Conservation (phyloP, 257 asterid genomes). For the Marsdenia floribunda region DNA sequence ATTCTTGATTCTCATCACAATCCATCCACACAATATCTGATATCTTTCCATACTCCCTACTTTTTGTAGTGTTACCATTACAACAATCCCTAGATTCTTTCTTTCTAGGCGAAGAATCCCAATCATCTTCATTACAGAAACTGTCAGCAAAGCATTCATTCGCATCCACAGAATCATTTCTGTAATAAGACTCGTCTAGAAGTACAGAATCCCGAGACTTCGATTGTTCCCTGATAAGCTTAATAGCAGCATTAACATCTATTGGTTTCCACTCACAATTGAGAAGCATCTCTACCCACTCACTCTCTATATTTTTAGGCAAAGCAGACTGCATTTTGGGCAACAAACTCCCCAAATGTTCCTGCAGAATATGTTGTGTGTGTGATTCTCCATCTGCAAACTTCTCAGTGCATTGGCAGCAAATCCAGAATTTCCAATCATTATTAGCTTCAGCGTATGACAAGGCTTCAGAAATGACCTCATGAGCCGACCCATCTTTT, state of each 20-base stretch:
- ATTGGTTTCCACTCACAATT: constrained; percentile 83
- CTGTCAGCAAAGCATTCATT: constrained; percentile 64
- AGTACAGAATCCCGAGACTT: constrained; percentile 41
- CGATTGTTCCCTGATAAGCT: constrained; percentile 45
- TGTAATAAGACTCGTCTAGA: constrained; percentile 38
- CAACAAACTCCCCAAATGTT: constrained; percentile 57
- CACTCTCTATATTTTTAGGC: constrained; percentile 69
- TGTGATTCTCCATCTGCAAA: constrained; percentile 42
- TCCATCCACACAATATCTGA: constrained; percentile 81
- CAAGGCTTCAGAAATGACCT: constrained; percentile 60
- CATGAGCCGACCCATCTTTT: constrained; percentile 43
- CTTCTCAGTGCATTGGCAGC: constrained; percentile 63
- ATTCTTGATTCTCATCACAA: constrained; percentile 58
- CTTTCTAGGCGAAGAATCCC: constrained; percentile 56
- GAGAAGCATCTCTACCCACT: constrained; percentile 90
- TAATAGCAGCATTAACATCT: constrained; percentile 52
- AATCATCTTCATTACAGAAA: constrained; percentile 48
- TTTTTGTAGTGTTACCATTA: constrained; percentile 32
- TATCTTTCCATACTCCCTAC: constrained; percentile 48
- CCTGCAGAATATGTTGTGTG: constrained; percentile 55
- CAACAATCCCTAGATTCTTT: constrained; percentile 38
- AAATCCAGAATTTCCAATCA: constrained; percentile 61
- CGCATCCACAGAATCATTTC: constrained; percentile 41
- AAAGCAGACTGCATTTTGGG: constrained; percentile 72
- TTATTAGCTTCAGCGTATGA: constrained; percentile 47